These are phyloP conservation scores for Termitomyces sp. DNA, from an alignment of 768 basidiomycete species.

Conservation along the genomic window DNA sequence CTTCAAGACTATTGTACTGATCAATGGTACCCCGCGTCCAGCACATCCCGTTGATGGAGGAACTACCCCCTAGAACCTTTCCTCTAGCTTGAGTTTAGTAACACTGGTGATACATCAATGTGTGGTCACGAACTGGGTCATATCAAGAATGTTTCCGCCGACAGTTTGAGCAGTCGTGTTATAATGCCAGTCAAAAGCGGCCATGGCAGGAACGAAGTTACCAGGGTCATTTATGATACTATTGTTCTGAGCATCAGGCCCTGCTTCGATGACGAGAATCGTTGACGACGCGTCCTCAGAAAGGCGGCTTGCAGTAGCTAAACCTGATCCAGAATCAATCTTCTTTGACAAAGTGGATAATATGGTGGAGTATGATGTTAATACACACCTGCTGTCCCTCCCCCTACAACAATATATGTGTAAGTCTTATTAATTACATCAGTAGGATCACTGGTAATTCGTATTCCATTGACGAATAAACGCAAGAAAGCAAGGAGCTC, in stretches of 20 bases:
- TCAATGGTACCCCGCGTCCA: constrained; percentile 16
- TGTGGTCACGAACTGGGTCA: constrained; percentile 4
- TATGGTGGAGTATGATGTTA: not conserved
- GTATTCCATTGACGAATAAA: constrained; percentile 2
- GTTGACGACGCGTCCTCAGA: constrained; percentile 4
- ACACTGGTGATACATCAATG: not conserved
- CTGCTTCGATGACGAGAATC: constrained; percentile 11
- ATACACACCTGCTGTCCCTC: constrained; percentile 11
- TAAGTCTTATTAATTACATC: constrained; percentile 7
- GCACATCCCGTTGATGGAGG: constrained; percentile 15
- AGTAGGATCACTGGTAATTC: constrained; percentile 4
- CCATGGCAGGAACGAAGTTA: not conserved
- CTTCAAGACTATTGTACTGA: constrained; percentile 13
- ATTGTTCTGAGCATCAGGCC: constrained; percentile 12
- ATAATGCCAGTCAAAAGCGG: constrained; percentile 7
- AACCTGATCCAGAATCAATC: not conserved
- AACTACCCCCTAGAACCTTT: constrained; percentile 15
- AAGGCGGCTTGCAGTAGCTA: constrained; percentile 12
- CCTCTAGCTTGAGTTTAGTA: constrained; percentile 1
- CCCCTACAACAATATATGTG: constrained; percentile 10
- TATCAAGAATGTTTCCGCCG: constrained; percentile 2
- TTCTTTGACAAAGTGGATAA: not conserved
- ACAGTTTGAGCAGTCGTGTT: constrained; percentile 9
- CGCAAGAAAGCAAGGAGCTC: not conserved
- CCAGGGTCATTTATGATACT: constrained; percentile 10